Evolutionary conservation across 2,329 filamentous ascomycete genomes (phyloP).

Genomic region (Rutstroemia sp.): DNA sequence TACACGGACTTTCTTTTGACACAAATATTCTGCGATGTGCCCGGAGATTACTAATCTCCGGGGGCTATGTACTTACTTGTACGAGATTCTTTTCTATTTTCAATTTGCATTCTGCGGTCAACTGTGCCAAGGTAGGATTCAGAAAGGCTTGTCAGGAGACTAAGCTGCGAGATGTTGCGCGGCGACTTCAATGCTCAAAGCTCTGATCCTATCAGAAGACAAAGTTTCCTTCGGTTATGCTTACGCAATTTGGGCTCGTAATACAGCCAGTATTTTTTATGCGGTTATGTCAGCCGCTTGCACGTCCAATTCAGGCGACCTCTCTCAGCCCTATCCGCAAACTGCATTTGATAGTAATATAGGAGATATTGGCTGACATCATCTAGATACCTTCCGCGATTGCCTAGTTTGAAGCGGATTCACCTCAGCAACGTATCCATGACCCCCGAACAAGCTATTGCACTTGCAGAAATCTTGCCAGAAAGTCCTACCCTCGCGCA

Average conservation of each 20-base stretch:
- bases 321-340: slow-evolving; percentile 2
- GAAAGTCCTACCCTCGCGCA: slow-evolving; percentile 78
- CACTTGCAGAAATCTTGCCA: slow-evolving; percentile 81
- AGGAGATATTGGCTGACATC: slow-evolving; percentile 3
- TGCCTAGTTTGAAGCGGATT: slow-evolving; percentile 71
- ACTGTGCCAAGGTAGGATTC: not conserved
- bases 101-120: too few species aligned
- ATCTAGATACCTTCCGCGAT: slow-evolving; percentile 65
- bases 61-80: not conserved
- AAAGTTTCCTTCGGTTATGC: not conserved
- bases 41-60: slow-evolving; percentile 1
- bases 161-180: too few species aligned
- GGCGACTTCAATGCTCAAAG: too few species aligned
- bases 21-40: not conserved
- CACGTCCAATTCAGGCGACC: not conserved
- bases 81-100: too few species aligned
- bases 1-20: not conserved
- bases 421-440: slow-evolving; percentile 81
- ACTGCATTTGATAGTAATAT: not conserved
- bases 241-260: slow-evolving; percentile 1
- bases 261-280: slow-evolving; percentile 1
- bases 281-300: slow-evolving; percentile 1
- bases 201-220: too few species aligned
- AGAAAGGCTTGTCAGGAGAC: not conserved
- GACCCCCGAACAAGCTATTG: slow-evolving; percentile 81